Evolutionary conservation across 2,329 filamentous ascomycete genomes (phyloP), one percentile per base, ranked within the genome.

Genomic region (Pyricularia grisea): DNA sequence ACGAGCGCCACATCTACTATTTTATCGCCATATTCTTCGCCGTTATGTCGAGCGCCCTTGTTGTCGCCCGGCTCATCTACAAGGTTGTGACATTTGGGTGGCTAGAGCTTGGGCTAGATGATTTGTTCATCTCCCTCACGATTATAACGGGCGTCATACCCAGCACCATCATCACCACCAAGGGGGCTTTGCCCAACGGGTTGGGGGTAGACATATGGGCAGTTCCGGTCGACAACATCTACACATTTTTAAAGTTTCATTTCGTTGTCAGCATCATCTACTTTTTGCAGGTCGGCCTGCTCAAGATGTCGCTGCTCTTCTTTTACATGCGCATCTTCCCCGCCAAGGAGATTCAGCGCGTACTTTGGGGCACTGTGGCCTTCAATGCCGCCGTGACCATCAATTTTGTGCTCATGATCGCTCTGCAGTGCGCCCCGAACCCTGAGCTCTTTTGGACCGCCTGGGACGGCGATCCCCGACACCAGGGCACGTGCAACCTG

Each of bases 401-500:
- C 0, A 68, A 73, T 0, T 82, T 80, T 64, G 69, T 75, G 1
- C 66, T 81, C 1, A 70, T 75, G 2, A 75, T 73, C 3, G 73
- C 78, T 1, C 77, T 81, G 7, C 81, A 85, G 69, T 86, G 84
- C 71, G 73, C 73, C 2, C 85, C 85, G 0, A 76, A 87, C n/a
- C 58, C 58, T 27, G 75, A 73, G 28, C 83, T 79, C 70, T 83
- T 81, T 72, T 88, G 86, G 86, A 77, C 75, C 0, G 76, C 77
- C 7, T 87, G 84, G 83, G 80, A 84, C 66, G 78, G 79, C 0
- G 76, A 81, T 67, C 58, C 58, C 7, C n/a, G 12, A 10, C 77
- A 81, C 50, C 27, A 74, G 0, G 85, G 85, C 0, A 76, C 68
- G 1, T 88, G 86, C 69, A 66, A 20, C 31, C 72, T 83, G n/a